phyloP scores from a whole-genome alignment of 345 rosid species.

The Populus davidiana region DNA sequence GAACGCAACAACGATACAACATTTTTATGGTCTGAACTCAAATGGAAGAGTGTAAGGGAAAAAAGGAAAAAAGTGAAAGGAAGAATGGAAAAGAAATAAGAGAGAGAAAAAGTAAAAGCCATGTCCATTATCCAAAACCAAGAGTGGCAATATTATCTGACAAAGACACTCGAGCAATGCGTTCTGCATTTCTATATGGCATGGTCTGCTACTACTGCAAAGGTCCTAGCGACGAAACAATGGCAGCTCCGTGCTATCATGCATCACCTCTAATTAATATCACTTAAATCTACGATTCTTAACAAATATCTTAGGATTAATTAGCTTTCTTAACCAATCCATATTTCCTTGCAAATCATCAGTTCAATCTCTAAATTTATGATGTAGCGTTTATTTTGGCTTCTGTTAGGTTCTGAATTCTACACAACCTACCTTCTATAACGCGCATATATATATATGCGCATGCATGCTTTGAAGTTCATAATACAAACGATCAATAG shows the following conservation, averaged over 20 bases:
- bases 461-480: no score
- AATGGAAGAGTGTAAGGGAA: slow-evolving; percentile 38
- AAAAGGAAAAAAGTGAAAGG: slow-evolving; percentile 18
- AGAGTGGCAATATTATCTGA: slow-evolving; percentile 16
- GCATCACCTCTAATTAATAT: no score
- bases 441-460: neutral
- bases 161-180: slow-evolving; percentile 15
- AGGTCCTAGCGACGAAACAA: no score
- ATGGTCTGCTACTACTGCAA: neutral
- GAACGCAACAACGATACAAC: neutral
- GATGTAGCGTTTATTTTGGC: neutral
- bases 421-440: neutral
- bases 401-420: neutral
- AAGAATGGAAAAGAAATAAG: neutral
- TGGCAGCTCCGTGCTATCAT: no score
- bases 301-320: no score
- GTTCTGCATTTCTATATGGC: neutral
- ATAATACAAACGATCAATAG: no score
- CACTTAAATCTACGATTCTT: no score
- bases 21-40: slow-evolving; percentile 20
- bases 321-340: no score
- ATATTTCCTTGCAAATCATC: neutral
- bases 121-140: slow-evolving; percentile 11
- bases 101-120: slow-evolving; percentile 12
- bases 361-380: neutral